These are phyloP conservation scores for Pulicaria dysenterica DNA, from an alignment of 129 eudicot species.

Conservation along the genomic window DNA sequence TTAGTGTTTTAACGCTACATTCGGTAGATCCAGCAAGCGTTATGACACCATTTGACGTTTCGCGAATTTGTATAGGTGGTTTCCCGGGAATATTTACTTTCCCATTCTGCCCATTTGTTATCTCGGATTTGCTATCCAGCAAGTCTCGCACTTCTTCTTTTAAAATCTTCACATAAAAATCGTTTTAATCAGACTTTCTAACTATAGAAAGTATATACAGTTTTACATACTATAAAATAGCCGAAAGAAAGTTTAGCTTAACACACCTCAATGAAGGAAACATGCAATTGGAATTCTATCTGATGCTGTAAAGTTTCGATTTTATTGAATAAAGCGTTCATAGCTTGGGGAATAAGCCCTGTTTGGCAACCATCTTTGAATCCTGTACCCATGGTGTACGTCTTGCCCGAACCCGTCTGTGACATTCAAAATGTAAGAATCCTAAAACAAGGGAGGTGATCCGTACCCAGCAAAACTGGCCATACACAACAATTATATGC, in stretches of 20 bases:
- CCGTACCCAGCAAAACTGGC: too few relatives aligned
- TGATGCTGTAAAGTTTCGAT: constrained; percentile 71
- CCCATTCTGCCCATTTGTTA: constrained; percentile 54
- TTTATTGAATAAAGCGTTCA: constrained; percentile 81
- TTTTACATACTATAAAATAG: background rate
- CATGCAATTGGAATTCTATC: constrained; percentile 84
- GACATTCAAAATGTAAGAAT: constrained; percentile 22
- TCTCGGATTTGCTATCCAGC: constrained; percentile 79
- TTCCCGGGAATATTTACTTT: constrained; percentile 74
- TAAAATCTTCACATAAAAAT: constrained; percentile 60
- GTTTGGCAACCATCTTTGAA: constrained; percentile 69
- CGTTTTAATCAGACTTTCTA: constrained; percentile 20
- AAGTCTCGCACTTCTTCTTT: constrained; percentile 98
- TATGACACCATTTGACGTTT: constrained; percentile 90
- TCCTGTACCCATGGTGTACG: constrained; percentile 98
- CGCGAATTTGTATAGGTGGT: constrained; percentile 99
- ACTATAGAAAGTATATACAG: background rate
- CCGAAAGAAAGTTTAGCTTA: background rate
- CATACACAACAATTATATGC: too few relatives aligned
- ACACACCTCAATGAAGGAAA: constrained; percentile 93
- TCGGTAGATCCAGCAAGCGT: constrained; percentile 96
- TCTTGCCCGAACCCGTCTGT: constrained; percentile 99
- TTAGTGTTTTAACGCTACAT: constrained; percentile 74
- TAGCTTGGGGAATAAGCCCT: constrained; percentile 89
- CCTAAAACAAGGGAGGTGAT: too few relatives aligned